These are phyloP conservation scores for Pseudogymnoascus sp. DNA, from an alignment of 2,329 filamentous ascomycete species.

Conservation along the genomic window DNA sequence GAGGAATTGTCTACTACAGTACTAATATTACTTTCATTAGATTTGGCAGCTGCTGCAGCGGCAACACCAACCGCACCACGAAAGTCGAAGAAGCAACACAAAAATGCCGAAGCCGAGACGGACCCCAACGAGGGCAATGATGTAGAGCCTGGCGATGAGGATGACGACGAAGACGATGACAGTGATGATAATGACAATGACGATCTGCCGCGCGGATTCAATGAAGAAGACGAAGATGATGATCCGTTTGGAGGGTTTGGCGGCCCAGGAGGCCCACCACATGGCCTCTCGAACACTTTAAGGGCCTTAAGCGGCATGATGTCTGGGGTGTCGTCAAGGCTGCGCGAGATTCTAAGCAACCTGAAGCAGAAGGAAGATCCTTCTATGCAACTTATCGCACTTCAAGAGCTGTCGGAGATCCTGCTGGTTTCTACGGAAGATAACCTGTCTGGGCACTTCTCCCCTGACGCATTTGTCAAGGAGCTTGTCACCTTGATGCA, in stretches of 20 bases:
- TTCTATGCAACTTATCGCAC: constrained; percentile 80
- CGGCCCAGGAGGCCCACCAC: constrained; percentile 53
- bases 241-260: constrained; percentile 61
- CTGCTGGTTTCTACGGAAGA: constrained; percentile 94
- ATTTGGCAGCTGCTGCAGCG: constrained; percentile 3
- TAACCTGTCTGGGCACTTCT: constrained; percentile 89
- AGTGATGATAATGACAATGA: constrained; percentile 47
- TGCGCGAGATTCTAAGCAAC: constrained; percentile 70
- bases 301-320: constrained; percentile 88
- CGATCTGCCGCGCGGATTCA: constrained; percentile 17
- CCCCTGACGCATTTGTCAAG: constrained; percentile 89
- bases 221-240: constrained; percentile 50
- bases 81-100: constrained; percentile 50
- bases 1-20: background rate
- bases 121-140: constrained; percentile 48
- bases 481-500: constrained; percentile 91
- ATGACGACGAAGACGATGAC: constrained; percentile 55
- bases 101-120: constrained; percentile 63
- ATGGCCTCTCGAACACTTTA: constrained; percentile 70
- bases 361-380: constrained; percentile 78
- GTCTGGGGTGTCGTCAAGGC: constrained; percentile 70
- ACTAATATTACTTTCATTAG: background rate
- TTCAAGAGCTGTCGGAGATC: constrained; percentile 90
- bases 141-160: constrained; percentile 39
- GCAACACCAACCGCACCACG: constrained; percentile 35